Base-by-base conservation (phyloP, 805 yeast genomes). In the Ogataea wickerhamii region DNA sequence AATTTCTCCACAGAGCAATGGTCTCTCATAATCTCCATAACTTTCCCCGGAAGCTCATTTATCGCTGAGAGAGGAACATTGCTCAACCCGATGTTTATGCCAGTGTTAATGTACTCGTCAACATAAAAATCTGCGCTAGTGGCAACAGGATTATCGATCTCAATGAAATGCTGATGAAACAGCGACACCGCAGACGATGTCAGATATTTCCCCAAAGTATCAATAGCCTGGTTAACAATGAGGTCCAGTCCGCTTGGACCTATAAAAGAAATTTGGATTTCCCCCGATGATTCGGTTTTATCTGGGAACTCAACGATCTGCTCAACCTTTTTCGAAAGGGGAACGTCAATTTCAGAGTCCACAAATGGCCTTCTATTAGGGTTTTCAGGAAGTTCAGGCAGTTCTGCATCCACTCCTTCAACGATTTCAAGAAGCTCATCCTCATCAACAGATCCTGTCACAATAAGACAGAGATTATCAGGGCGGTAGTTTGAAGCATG, bases 361-460 rank as follows among this genome's bases (percentile, higher is more conserved):
- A 87, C 77, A 61, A 89, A 93, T 13, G 98, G 97, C 42, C 96
- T 72, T 39, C 63, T 63, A 25, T 61, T 60, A 26, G 68, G 60
- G 5, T 46, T 45, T 2, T 49, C 42, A 0, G 74, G 68, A 21
- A 72, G 58, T 2, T 56, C 56, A 0, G 77, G 75, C 34, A 87
- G 64, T 18, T 67, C 68, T 2, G 59, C 43, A 57, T 88, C 96
- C 58, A 87, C 82, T 18, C 70, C 60, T 4, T 64, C 58, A 73
- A 91, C 72, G 1, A 76, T 63, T 1, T 66, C 56, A 18, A 91
- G 49, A 23, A 93, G 66, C 49, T 87, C 96, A 0, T 60, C 64
- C 45, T 85, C 87, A 44, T 87, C 80, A n/a, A 88, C 77, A 3
- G 86, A 70, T 27, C 98, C 98, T n/a, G 85, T 76, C 8, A 93